Evolutionary conservation across 2,329 filamentous ascomycete genomes (phyloP).

Genomic region (Fusarium nelsonii): DNA sequence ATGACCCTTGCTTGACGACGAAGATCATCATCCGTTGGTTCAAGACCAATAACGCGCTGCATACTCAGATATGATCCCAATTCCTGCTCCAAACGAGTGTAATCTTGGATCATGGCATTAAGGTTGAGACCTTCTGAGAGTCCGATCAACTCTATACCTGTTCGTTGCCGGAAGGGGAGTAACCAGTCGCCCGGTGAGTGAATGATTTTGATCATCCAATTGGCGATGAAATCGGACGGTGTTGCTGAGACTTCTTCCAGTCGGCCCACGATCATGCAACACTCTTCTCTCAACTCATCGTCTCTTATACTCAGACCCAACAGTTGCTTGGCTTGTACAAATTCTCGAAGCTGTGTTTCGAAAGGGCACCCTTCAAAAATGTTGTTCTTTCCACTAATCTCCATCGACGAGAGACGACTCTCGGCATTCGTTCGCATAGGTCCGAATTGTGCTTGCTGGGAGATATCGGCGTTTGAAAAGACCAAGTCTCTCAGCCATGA

Average conservation of each 20-base stretch:
- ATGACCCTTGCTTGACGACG: conserved; percentile 39
- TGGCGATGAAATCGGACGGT: conserved; percentile 44
- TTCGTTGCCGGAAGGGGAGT: conserved; percentile 33
- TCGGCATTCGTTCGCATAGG: conserved; percentile 45
- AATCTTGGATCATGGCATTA: conserved; percentile 39
- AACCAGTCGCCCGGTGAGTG: conserved; percentile 41
- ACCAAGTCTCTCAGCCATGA: conserved; percentile 44
- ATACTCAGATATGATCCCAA: conserved; percentile 29
- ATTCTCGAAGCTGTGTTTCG: conserved; percentile 42
- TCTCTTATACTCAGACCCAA: conserved; percentile 23
- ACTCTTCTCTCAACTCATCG: conserved; percentile 41
- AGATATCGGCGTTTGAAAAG: conserved; percentile 24
- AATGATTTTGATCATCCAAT: conserved; percentile 43
- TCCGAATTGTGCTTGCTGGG: conserved; percentile 43
- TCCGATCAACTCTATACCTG: conserved; percentile 8
- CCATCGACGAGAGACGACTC: conserved; percentile 38
- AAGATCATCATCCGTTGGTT: conserved; percentile 37
- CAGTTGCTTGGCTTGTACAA: conserved; percentile 30
- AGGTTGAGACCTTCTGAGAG: neutral
- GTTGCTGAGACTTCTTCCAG: conserved; percentile 40
- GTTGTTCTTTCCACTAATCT: conserved; percentile 48
- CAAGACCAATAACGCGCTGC: conserved; percentile 35
- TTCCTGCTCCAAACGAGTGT: conserved; percentile 38
- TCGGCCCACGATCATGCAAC: conserved; percentile 34
- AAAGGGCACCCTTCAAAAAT: conserved; percentile 49